A percentile compares a stretch with the other conserved stretches of the same genome.
These are phyloP conservation scores for Allium fistulosum DNA, from an alignment of 106 monocot species.

Conservation along the genomic window DNA sequence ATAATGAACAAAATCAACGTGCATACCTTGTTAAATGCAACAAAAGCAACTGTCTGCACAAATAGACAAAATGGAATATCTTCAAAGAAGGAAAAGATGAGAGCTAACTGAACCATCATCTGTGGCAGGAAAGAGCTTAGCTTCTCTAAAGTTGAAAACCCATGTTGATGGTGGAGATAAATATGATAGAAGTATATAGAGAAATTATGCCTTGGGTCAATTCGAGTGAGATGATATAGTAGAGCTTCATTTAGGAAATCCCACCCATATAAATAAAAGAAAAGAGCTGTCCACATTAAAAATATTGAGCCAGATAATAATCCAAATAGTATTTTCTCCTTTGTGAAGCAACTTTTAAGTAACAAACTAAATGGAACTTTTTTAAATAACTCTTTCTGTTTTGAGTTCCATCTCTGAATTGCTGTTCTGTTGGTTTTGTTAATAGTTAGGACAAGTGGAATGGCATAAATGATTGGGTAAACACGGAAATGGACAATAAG, in stretches of 20 bases:
- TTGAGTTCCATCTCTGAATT: conserved; percentile 30
- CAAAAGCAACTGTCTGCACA: conserved; percentile 88
- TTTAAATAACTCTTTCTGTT: not conserved
- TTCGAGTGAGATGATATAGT: conserved; percentile 88
- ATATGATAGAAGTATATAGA: conserved; percentile 96
- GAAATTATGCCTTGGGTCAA: conserved; percentile 95
- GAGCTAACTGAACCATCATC: conserved; percentile 61
- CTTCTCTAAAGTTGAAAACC: conserved; percentile 72
- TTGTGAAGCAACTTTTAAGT: conserved; percentile 33
- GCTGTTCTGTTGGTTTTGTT: conserved; percentile 12
- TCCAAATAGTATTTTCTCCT: conserved; percentile 58
- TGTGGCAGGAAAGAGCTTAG: conserved; percentile 80
- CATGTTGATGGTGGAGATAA: conserved; percentile 79
- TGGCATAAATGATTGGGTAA: conserved; percentile 85
- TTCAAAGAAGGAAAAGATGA: conserved; percentile 46
- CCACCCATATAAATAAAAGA: conserved; percentile 86
- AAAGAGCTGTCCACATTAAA: conserved; percentile 24
- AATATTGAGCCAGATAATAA: conserved; percentile 67
- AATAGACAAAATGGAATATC: conserved; percentile 87
- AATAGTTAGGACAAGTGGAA: conserved; percentile 66
- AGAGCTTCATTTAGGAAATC: conserved; percentile 91
- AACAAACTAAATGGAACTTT: conserved; percentile 11
- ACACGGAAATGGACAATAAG: conserved; percentile 93
- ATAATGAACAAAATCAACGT: no score
- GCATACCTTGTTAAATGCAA: conserved; percentile 79